phyloP scores from a whole-genome alignment of 1,284 basidiomycete species.

The Phylloboletellus chloephorus region DNA sequence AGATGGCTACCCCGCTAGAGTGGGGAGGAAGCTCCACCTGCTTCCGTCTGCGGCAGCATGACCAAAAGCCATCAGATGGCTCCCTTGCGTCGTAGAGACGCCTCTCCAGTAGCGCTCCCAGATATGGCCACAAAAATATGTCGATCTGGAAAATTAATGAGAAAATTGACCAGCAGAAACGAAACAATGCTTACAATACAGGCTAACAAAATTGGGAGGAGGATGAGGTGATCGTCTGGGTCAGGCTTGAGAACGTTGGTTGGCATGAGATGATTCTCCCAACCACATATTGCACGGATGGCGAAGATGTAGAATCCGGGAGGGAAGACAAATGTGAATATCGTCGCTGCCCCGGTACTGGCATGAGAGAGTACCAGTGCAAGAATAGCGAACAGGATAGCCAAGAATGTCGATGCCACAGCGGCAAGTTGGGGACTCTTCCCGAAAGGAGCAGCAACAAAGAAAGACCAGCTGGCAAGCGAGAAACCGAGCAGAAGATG shows the following conservation, averaged over 20 bases:
- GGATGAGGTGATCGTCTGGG: constrained; percentile 50
- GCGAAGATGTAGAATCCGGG: constrained; percentile 72
- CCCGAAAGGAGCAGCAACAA: constrained; percentile 62
- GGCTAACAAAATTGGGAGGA: constrained; percentile 60
- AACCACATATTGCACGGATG: constrained; percentile 62
- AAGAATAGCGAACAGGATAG: constrained; percentile 64
- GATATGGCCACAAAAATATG: constrained; percentile 65
- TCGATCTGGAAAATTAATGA: constrained; percentile 42
- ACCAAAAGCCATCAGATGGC: constrained; percentile 31
- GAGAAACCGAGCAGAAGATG: constrained; percentile 65
- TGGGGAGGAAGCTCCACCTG: constrained; percentile 23
- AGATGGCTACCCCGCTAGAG: constrained; percentile 48
- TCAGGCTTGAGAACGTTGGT: constrained; percentile 52
- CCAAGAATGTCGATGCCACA: constrained; percentile 58
- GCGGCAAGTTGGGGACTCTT: constrained; percentile 72
- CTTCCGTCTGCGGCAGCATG: constrained; percentile 23
- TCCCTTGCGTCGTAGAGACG: constrained; percentile 56
- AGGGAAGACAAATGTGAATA: constrained; percentile 70
- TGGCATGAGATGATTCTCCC: constrained; percentile 51
- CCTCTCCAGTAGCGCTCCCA: constrained; percentile 57
- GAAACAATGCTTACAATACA: constrained; percentile 46
- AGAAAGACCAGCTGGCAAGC: constrained; percentile 66
- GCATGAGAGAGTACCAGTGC: constrained; percentile 51
- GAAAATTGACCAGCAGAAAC: background rate
- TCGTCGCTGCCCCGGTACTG: constrained; percentile 44